Percentiles rank a stretch among this genome's conserved stretches.
These are phyloP conservation scores for Sarcomyxa edulis DNA, from an alignment of 768 basidiomycete genomes.

Conservation along the genomic window DNA sequence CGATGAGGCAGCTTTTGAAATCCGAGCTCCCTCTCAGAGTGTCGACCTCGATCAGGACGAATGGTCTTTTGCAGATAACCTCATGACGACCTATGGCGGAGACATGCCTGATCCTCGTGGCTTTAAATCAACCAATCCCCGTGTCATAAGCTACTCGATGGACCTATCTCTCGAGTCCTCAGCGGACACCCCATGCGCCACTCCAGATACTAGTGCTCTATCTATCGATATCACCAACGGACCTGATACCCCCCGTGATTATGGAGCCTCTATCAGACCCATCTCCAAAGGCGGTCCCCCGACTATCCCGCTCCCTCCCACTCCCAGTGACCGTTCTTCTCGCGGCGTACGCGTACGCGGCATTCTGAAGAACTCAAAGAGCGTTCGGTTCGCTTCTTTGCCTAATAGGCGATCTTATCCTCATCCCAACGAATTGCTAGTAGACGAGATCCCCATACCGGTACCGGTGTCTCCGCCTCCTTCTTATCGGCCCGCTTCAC, in stretches of 20 bases:
- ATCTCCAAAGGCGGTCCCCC: constrained; percentile 15
- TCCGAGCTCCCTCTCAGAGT: constrained; percentile 4
- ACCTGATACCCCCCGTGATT: too few species aligned
- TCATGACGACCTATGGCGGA: constrained; percentile 13
- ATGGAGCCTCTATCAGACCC: neutral
- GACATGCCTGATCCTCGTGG: too few species aligned
- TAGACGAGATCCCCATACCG: constrained; percentile 5
- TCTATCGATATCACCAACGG: neutral
- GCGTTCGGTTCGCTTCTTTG: constrained; percentile 37
- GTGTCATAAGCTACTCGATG: too few species aligned
- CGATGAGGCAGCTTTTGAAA: too few species aligned
- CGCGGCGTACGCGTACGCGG: constrained; percentile 21
- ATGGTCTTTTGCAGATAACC: constrained; percentile 31
- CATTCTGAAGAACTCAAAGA: constrained; percentile 34
- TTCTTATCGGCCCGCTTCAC: neutral
- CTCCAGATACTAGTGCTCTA: neutral
- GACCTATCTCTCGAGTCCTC: too few species aligned
- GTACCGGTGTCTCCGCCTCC: neutral
- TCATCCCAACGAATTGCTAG: constrained; percentile 1
- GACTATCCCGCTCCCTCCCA: constrained; percentile 14
- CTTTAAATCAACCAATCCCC: too few species aligned
- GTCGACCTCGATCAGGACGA: constrained; percentile 17
- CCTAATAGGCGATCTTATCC: constrained; percentile 13
- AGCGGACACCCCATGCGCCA: too few species aligned
- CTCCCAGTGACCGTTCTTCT: constrained; percentile 9